Conservation (phyloP, 345 rosid genomes). For the Populus deltoides region DNA sequence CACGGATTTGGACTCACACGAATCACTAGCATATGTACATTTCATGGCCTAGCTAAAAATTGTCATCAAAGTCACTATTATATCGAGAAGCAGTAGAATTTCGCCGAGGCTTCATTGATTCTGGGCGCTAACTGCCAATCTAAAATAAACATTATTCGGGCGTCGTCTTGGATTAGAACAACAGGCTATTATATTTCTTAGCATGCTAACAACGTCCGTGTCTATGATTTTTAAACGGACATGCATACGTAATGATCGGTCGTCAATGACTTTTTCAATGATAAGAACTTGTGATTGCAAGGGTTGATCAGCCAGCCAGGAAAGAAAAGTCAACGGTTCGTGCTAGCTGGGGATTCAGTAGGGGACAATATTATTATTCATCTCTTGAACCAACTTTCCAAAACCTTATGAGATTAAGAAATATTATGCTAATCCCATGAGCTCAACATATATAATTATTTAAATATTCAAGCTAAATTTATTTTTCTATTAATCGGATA, state of each 20-base stretch:
- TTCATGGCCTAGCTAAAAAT: no score
- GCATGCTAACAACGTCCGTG: no score
- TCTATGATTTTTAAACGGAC: background rate
- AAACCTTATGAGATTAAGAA: no score
- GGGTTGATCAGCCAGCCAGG: background rate
- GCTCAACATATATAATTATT: background rate
- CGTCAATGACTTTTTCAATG: background rate
- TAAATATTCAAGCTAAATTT: no score
- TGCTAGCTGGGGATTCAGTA: background rate
- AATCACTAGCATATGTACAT: background rate
- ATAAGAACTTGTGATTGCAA: background rate
- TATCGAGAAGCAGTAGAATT: background rate
- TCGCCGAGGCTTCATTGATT: background rate
- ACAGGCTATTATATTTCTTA: no score
- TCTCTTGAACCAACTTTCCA: background rate
- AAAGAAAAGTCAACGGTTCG: background rate
- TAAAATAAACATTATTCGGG: rapidly evolving
- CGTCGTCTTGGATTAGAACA: background rate
- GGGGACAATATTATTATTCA: background rate
- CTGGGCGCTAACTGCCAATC: background rate
- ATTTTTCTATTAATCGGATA: no score
- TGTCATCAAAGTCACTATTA: no score
- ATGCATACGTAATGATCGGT: background rate
- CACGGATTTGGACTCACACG: background rate
- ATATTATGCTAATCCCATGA: background rate